Percentiles rank a stretch among this genome's conserved stretches.
Evolutionary conservation across 495 filamentous ascomycete species (phyloP).

Genomic region (Lindgomyces ingoldianus): DNA sequence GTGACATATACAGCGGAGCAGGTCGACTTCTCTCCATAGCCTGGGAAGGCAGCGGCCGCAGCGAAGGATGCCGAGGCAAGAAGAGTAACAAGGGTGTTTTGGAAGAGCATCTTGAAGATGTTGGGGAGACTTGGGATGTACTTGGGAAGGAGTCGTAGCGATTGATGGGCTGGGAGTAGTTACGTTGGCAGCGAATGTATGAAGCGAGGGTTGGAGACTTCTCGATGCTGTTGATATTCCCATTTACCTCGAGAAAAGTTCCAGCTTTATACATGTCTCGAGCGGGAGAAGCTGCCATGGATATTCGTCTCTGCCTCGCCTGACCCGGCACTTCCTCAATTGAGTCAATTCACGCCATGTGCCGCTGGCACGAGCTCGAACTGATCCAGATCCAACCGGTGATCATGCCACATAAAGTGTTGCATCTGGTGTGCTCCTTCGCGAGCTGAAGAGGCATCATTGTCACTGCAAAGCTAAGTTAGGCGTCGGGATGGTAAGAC

Average conservation of each 20-base stretch:
- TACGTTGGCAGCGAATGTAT: neutral
- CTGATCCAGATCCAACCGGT: neutral
- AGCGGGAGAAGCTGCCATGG: neutral
- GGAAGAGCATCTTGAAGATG: slow-evolving; percentile 28
- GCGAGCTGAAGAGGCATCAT: neutral
- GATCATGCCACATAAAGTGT: slow-evolving; percentile 1
- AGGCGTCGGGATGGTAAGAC: neutral
- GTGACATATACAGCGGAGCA: slow-evolving; percentile 8
- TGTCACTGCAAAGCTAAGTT: neutral
- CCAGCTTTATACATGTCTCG: slow-evolving; percentile 4
- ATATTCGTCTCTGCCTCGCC: neutral
- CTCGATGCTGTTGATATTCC: neutral
- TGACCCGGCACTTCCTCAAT: neutral
- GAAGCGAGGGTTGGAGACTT: slow-evolving; percentile 3
- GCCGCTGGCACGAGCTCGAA: neutral
- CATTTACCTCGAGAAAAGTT: neutral
- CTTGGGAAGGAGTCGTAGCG: neutral
- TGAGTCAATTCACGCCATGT: neutral
- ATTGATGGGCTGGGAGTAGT: too few species aligned
- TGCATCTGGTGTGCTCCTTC: slow-evolving; percentile 4
- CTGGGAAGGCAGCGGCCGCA: slow-evolving; percentile 18
- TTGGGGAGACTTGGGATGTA: neutral
- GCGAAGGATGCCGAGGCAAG: slow-evolving; percentile 20
- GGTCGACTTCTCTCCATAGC: neutral
- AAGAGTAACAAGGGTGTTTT: slow-evolving; percentile 14